Base-by-base conservation (phyloP, 805 yeast species). In the Peterozyma toletana region DNA sequence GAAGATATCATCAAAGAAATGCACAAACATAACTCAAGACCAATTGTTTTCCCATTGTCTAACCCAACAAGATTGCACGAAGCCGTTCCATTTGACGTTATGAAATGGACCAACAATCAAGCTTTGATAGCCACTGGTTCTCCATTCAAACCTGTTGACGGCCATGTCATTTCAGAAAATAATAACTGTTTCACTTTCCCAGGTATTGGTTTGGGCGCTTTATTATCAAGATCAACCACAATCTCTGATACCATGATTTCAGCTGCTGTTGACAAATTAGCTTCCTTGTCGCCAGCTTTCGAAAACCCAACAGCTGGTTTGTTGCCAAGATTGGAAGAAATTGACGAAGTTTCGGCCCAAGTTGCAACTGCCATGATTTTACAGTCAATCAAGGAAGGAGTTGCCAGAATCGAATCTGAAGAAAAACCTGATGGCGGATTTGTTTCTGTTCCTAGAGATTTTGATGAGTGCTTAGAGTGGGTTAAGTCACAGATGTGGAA, bases 151-250 rank as follows among this genome's bases (percentile, higher is more conserved):
- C 95, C 96, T n/a, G 97, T 91, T 37, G 76, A 89, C 52, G 97
- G 96, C 14, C 82, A 80, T 63, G 80, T 75, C 46, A 89, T 91
- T 51, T 86, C 96, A 11, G 98, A 91, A 62, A 91, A 91, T 73
- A 91, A 91, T 71, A 91, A 91, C 73, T 90, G 97, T 70, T 88
- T 90, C 68, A 80, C 96, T 0, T 91, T 91, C 85, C 98, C 99
- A 33, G 99, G 98, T 62, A 89, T 91, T 55, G 99, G 98, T 37
- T 72, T 91, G 45, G 98, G 98, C 54, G 95, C 97, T 1, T 95
- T 89, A 30, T 72, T 91, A 41, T 78, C 96, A 3, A 79, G 97
- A 63, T 81, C 96, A 39, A 74, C 75, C n/a, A 69, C 77, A 15
- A 87, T 93, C 53, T 77, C 95, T 39, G 95, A 88, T 60, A 81